Base-by-base conservation (phyloP, 2,329 filamentous ascomycete genomes). In the Diaporthe ilicicola region DNA sequence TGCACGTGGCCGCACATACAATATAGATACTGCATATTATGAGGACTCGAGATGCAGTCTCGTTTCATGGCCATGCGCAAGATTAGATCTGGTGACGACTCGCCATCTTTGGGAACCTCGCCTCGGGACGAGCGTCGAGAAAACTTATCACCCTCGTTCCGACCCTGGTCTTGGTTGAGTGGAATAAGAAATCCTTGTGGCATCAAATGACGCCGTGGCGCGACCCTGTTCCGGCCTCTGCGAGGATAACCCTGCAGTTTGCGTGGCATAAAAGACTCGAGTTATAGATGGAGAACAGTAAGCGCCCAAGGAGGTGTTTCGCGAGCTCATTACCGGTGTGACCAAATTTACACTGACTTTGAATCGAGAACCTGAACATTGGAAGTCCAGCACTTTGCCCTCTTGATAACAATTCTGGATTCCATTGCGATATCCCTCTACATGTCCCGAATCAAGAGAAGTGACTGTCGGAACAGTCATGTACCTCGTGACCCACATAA, bases 151-250 rank as follows among this genome's bases (percentile, higher is more conserved):
- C 22, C 32, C 32, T 34, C 29, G n/a, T 48, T 15, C 17, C 12
- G n/a, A 62, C 59, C 42, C 59, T 24, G 59, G 59, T 62, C 42
- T 62, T 62, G 59, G 42, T 34, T 39, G 59, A n/a, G 42, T 62
- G 19, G 42, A 29, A 62, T 48, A 22, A 59, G 15, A n/a, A 32
- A n/a, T 19, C 34, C 34, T 42, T 54, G 51, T 13, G 17, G 10
- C 13, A 27, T 27, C 34, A 37, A 42, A 17, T 39, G 22, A 42
- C 54, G 54, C 54, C 22, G 13, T 42, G 54, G 34, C 22, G n/a
- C 59, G 27, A 59, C 42, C 48, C n/a, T 24, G 32, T 19, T 32
- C 19, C 39, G 42, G 24, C 24, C 19, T 34, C n/a, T 24, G 39
- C 17, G 22, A 46, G 32, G 22, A 34, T 29, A 62, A 62, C 56